Conservation (phyloP, 305 asterid genomes). For the Plantago coronopus region DNA sequence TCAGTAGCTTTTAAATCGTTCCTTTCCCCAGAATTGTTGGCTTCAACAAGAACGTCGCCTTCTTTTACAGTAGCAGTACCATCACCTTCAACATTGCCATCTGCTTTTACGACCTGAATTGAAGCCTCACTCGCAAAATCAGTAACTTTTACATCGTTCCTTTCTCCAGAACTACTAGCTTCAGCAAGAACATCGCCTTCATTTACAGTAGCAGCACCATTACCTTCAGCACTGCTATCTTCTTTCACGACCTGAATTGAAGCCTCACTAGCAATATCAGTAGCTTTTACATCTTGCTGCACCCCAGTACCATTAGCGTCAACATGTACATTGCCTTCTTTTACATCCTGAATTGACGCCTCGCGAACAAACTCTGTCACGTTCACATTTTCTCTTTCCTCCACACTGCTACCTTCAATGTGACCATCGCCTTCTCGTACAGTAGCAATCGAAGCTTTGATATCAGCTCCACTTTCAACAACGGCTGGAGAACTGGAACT, state of each 20-base stretch:
- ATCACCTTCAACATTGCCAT: background rate
- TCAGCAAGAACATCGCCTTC: too few relatives aligned
- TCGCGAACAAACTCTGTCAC: background rate
- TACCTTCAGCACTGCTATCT: background rate
- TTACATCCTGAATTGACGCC: background rate
- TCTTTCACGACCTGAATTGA: background rate
- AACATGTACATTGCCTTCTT: constrained; percentile 11
- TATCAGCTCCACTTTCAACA: constrained; percentile 9
- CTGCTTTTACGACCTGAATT: background rate
- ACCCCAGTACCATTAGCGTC: background rate
- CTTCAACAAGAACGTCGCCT: constrained; percentile 7
- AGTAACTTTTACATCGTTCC: background rate
- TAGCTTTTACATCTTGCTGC: background rate
- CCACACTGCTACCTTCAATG: background rate
- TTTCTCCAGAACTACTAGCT: background rate
- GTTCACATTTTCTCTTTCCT: background rate
- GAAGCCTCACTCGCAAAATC: constrained; percentile 2
- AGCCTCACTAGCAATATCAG: background rate
- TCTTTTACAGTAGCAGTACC: constrained; percentile 6
- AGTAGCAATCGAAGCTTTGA: background rate
- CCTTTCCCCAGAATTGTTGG: background rate
- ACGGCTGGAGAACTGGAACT: constrained; percentile 16
- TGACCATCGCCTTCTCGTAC: constrained; percentile 5
- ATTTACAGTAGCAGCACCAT: too few relatives aligned
- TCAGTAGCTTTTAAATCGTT: background rate